A percentile compares a stretch with the other conserved stretches of the same genome.
Conservation (phyloP, 495 filamentous ascomycete species). For the Letharia lupina region DNA sequence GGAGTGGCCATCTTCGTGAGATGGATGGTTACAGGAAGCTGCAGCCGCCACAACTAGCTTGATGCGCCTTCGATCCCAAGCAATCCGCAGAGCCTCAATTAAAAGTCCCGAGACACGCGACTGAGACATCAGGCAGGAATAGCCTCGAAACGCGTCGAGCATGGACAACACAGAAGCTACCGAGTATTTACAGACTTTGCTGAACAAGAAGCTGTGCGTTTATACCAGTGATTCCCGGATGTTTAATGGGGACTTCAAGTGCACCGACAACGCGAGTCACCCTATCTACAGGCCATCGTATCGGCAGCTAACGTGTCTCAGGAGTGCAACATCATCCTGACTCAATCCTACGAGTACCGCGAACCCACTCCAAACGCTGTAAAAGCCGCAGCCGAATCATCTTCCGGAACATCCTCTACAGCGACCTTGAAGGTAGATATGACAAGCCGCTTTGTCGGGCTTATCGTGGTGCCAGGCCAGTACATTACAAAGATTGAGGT, state of each 20-base stretch:
- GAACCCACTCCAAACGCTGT: conserved; percentile 40
- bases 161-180: conserved; percentile 39
- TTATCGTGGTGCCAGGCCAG: conserved; percentile 83
- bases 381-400: conserved; percentile 30
- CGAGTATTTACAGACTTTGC: conserved; percentile 40
- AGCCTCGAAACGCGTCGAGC: no score
- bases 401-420: conserved; percentile 20
- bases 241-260: conserved; percentile 87
- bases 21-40: not conserved
- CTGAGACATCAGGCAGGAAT: not conserved
- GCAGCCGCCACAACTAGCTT: not conserved
- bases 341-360: conserved; percentile 82
- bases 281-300: not conserved
- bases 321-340: conserved; percentile 80
- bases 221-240: conserved; percentile 77
- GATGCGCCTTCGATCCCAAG: not conserved
- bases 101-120: conserved; percentile 1
- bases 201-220: conserved; percentile 56
- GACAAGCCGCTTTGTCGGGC: conserved; percentile 75
- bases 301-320: conserved; percentile 26
- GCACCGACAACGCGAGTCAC: conserved; percentile 72
- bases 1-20: not conserved
- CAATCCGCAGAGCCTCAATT: conserved; percentile 4
- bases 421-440: conserved; percentile 54
- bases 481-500: conserved; percentile 82